These are phyloP conservation scores for Aspergillus sp. DNA, from an alignment of 2,329 filamentous ascomycete genomes.

Conservation along the genomic window DNA sequence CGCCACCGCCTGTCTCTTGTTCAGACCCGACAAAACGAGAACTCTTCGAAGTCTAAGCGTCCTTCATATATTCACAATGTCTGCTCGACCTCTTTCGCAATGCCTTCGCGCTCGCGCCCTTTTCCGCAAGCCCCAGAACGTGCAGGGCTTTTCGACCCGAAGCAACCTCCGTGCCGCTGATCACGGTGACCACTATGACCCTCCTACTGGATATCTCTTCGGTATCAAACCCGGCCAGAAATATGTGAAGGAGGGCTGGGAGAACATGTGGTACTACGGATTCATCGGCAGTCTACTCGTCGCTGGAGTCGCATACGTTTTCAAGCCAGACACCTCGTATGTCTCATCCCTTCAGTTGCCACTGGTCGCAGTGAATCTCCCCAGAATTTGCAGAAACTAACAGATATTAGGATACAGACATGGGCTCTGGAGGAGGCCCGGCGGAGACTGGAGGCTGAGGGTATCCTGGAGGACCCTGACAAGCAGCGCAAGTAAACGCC, in stretches of 20 bases:
- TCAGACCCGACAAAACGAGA: slow-evolving; percentile 9
- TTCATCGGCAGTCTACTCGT: slow-evolving; percentile 76
- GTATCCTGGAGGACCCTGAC: slow-evolving; percentile 79
- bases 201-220: slow-evolving; percentile 88
- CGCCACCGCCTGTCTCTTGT: slow-evolving; percentile 18
- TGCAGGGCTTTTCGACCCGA: slow-evolving; percentile 42
- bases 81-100: slow-evolving; percentile 38
- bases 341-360: slow-evolving; percentile 44
- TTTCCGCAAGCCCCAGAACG: slow-evolving; percentile 34
- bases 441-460: slow-evolving; percentile 91
- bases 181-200: slow-evolving; percentile 80
- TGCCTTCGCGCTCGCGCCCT: slow-evolving; percentile 41
- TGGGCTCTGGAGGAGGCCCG: slow-evolving; percentile 98
- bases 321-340: slow-evolving; percentile 98
- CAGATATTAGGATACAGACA: slow-evolving; percentile 79
- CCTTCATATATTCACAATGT: slow-evolving; percentile 33
- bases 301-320: slow-evolving; percentile 79
- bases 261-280: slow-evolving; percentile 79
- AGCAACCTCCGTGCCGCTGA: slow-evolving; percentile 44
- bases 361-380: background rate
- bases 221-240: slow-evolving; percentile 94
- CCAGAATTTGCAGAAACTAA: slow-evolving; percentile 16
- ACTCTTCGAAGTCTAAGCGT: slow-evolving; percentile 4
- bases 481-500: slow-evolving; percentile 52
- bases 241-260: slow-evolving; percentile 95